These are phyloP conservation scores for Halophytophthora batemanensis DNA, from an alignment of 352 stramenopile genomes.

Conservation along the genomic window DNA sequence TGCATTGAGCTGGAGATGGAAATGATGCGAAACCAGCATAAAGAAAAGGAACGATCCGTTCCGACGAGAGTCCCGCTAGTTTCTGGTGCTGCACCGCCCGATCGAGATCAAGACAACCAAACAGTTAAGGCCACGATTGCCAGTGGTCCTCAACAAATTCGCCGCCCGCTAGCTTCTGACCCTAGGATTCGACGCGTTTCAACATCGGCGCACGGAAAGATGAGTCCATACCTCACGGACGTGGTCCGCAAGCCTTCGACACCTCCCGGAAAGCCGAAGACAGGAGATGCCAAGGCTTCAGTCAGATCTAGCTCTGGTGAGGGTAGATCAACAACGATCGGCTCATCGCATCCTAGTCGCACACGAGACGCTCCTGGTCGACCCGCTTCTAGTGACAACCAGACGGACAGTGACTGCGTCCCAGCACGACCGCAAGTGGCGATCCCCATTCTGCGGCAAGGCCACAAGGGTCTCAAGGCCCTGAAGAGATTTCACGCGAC, in stretches of 20 bases:
- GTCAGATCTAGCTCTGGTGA: too few species aligned
- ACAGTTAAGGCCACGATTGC: background rate
- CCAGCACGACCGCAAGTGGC: conserved; percentile 2
- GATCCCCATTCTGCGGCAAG: conserved; percentile 54
- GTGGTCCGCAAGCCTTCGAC: conserved; percentile 19
- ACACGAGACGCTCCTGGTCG: conserved; percentile 1
- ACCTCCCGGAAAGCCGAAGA: conserved; percentile 11
- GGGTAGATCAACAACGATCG: too few species aligned
- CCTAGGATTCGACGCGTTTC: conserved; percentile 21
- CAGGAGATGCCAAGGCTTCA: background rate
- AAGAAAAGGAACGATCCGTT: too few species aligned
- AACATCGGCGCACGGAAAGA: conserved; percentile 24
- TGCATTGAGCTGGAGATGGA: conserved; percentile 59
- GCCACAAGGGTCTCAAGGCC: conserved; percentile 59
- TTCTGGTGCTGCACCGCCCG: too few species aligned
- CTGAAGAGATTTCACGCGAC: conserved; percentile 58
- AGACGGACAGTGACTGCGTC: conserved; percentile 9
- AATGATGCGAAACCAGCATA: conserved; percentile 8
- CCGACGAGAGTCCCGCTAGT: too few species aligned
- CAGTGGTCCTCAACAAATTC: background rate
- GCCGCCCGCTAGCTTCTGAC: conserved; percentile 9
- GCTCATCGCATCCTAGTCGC: too few species aligned
- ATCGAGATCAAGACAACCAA: background rate
- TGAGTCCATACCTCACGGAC: conserved; percentile 17
- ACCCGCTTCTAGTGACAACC: conserved; percentile 8